phyloP scores from a whole-genome alignment of 495 filamentous ascomycete species.

The Staphylotrichum longicolle region DNA sequence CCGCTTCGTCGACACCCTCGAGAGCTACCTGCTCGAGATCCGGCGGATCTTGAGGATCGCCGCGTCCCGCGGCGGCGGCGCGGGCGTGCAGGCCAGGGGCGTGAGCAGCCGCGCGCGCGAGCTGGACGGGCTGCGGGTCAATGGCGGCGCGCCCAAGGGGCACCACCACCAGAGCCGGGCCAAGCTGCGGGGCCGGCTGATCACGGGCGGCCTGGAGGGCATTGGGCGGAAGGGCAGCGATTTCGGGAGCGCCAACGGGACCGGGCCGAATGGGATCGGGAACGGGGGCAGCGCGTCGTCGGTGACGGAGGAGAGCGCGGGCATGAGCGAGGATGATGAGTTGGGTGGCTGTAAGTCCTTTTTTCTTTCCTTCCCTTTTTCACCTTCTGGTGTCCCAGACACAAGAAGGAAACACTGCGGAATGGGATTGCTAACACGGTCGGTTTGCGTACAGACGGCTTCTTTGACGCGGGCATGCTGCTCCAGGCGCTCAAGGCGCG shows the following conservation, averaged over 20 bases:
- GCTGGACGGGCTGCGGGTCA: conserved; percentile 34
- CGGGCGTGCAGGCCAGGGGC: conserved; percentile 28
- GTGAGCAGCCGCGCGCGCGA: conserved; percentile 38
- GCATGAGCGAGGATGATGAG: conserved; percentile 80
- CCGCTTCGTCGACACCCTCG: conserved; percentile 83
- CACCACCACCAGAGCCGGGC: conserved; percentile 23
- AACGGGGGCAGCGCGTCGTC: conserved; percentile 34
- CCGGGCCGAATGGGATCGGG: conserved; percentile 32
- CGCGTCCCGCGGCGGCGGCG: conserved; percentile 39
- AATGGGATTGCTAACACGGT: not conserved
- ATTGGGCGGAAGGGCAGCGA: conserved; percentile 43
- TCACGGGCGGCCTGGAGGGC: conserved; percentile 37
- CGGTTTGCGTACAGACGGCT: conserved; percentile 63
- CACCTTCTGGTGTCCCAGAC: not conserved
- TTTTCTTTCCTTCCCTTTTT: conserved; percentile 1
- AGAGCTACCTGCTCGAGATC: conserved; percentile 86
- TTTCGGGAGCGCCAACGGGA: not conserved
- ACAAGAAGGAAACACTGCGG: not conserved
- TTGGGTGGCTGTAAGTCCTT: conserved; percentile 82
- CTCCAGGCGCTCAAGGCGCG: conserved; percentile 76
- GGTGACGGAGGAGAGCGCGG: conserved; percentile 57
- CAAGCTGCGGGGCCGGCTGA: conserved; percentile 58
- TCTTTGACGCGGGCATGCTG: conserved; percentile 94
- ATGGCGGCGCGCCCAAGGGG: not conserved
- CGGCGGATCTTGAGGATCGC: conserved; percentile 73